These are phyloP conservation scores for Wickerhamiella hasegawae DNA, from an alignment of 805 yeast genomes.

Conservation along the genomic window DNA sequence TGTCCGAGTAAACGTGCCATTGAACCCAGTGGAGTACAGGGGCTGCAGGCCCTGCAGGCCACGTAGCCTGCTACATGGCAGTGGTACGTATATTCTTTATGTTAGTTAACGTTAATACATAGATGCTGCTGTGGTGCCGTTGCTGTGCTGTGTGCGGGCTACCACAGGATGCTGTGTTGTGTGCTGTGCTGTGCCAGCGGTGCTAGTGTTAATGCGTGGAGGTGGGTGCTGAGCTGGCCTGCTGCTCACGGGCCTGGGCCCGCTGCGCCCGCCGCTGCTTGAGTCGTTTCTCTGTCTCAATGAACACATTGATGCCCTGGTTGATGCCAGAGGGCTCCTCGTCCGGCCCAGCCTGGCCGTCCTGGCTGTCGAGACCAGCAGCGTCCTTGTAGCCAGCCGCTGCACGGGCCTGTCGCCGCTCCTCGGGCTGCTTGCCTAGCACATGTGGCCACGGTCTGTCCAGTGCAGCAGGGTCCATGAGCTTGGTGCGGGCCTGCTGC, in stretches of 20 bases:
- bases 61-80: too few species aligned
- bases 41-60: too few species aligned
- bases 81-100: too few species aligned
- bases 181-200: neutral
- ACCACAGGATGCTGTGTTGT: neutral
- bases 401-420: slow-evolving; percentile 15
- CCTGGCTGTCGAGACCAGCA: neutral
- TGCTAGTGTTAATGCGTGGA: neutral
- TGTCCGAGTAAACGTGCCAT: neutral
- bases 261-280: slow-evolving; percentile 5
- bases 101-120: too few species aligned
- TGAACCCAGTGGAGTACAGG: too few species aligned
- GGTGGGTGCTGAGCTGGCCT: neutral
- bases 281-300: slow-evolving; percentile 60
- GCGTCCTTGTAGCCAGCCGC: slow-evolving; percentile 4
- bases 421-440: slow-evolving; percentile 34
- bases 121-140: too few species aligned
- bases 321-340: slow-evolving; percentile 22
- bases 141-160: too few species aligned
- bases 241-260: neutral
- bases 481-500: slow-evolving; percentile 25
- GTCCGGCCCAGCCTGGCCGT: neutral
- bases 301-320: slow-evolving; percentile 76
- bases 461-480: slow-evolving; percentile 16
- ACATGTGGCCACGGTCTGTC: slow-evolving; percentile 46